Evolutionary conservation across 192 early-diverging fungal species (phyloP), one percentile per base, ranked within the genome.

Genomic region (Globomyces pollinis-pini): DNA sequence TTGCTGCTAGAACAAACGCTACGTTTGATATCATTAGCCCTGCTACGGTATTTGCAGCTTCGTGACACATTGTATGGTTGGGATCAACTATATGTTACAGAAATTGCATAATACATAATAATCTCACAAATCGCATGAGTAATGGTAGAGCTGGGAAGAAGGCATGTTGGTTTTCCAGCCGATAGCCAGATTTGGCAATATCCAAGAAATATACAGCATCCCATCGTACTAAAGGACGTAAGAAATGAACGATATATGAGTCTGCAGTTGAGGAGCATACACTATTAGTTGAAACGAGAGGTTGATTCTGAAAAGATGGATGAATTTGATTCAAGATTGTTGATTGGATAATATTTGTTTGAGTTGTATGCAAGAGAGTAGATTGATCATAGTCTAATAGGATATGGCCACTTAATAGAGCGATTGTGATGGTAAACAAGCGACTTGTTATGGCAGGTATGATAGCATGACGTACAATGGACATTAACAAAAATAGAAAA

Each of bases 181-280:
- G 63, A 61, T 96, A 96, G 2, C 87, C 87, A 3, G 36, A 9
- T 57, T 84, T 77, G 0, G 90, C 81, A 49, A 92, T 86, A 38
- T 85, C 74, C 21, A 86, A 53, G 74, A 92, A 93, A 66, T 94
- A 93, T 56, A 93, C 78, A 0, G 89, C 80, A 62, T 96, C 94
- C 94, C 94, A 96, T 4, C 90, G 74, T 5, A 92, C 67, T 62
- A 89, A 85, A 2, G 82, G 76, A 5, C 54, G 59, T 20, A 68
- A 59, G 50, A 62, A 41, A 9, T 36, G 2, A 50, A 43, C 9
- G 32, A 29, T 26, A 9, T 26, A 3, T 26, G 3, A 5, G 23
- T n/a, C n/a, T n/a, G n/a, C n/a, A n/a, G n/a, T n/a, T n/a, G n/a
- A n/a, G n/a, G n/a, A n/a, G n/a, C n/a, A n/a, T n/a, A n/a, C n/a